These are phyloP conservation scores for Fonsecaea multimorphosa DNA, from an alignment of 2,329 filamentous ascomycete species.

Conservation along the genomic window DNA sequence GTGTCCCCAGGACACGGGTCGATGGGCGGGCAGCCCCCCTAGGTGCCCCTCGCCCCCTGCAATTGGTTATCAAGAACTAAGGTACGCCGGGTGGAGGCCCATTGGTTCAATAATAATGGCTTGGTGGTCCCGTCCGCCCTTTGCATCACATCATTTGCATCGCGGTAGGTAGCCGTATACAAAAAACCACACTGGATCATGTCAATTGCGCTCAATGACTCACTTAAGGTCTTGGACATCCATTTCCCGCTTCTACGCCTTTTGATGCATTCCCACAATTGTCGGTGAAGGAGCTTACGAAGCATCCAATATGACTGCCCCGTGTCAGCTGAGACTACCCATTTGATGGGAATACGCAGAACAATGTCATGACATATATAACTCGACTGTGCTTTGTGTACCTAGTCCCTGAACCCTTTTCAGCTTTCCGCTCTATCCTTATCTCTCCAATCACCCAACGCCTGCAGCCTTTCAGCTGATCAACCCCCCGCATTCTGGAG, in stretches of 20 bases:
- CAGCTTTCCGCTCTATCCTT: constrained; percentile 12
- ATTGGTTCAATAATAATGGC: not conserved
- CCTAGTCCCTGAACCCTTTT: constrained; percentile 2
- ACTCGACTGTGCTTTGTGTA: constrained; percentile 8
- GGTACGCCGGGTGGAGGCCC: constrained; percentile 1
- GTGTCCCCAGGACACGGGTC: not conserved
- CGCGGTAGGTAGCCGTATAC: constrained; percentile 4
- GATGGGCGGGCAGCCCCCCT: not conserved
- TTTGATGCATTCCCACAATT: not conserved
- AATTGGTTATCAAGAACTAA: not conserved
- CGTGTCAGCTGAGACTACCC: not conserved
- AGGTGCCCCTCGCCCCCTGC: no score
- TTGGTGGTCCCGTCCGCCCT: constrained; percentile 11
- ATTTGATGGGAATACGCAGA: not conserved
- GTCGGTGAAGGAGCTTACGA: constrained; percentile 17
- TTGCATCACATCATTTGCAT: constrained; percentile 10
- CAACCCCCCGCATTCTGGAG: constrained; percentile 17
- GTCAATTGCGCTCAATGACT: constrained; percentile 15
- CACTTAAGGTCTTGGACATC: not conserved
- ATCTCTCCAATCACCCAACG: constrained; percentile 19
- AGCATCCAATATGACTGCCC: not conserved
- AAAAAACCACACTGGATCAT: not conserved
- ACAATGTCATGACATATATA: not conserved
- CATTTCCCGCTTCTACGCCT: constrained; percentile 5
- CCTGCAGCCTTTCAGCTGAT: constrained; percentile 13